Conservation (phyloP, 2,329 filamentous ascomycete species). For the Hymenotorrendiella dingleyae region DNA sequence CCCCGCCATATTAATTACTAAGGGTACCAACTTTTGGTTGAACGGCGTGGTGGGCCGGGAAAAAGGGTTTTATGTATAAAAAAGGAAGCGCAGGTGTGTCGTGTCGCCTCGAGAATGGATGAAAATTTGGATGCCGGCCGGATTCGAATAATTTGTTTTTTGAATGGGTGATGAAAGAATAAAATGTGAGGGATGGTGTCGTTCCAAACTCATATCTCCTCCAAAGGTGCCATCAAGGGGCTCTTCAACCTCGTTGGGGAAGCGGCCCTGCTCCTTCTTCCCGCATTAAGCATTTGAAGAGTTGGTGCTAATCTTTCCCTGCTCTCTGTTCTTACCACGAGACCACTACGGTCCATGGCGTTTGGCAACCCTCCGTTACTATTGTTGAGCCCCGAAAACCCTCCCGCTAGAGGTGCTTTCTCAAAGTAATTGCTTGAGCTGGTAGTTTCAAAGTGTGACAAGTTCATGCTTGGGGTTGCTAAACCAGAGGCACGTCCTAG, state of each 20-base stretch:
- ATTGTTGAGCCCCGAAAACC: slow-evolving; percentile 17
- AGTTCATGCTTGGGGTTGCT: slow-evolving; percentile 57
- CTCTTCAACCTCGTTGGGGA: slow-evolving; percentile 50
- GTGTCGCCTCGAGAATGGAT: too few species aligned
- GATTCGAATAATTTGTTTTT: too few species aligned
- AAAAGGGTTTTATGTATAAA: too few species aligned
- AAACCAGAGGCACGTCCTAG: slow-evolving; percentile 59
- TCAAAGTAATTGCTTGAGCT: slow-evolving; percentile 24
- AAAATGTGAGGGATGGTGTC: too few species aligned
- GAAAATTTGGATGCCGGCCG: too few species aligned
- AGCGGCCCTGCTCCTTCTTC: slow-evolving; percentile 40
- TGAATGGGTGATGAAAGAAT: too few species aligned
- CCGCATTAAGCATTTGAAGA: slow-evolving; percentile 48
- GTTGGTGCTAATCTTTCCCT: slow-evolving; percentile 65
- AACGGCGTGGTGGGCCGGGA: too few species aligned
- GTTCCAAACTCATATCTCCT: slow-evolving; percentile 30
- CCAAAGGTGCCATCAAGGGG: slow-evolving; percentile 45
- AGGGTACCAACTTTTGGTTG: too few species aligned
- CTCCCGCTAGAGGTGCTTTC: slow-evolving; percentile 2
- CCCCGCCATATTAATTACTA: too few species aligned
- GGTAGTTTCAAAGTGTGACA: slow-evolving; percentile 42
- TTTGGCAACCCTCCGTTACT: slow-evolving; percentile 18
- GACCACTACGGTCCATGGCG: slow-evolving; percentile 60
- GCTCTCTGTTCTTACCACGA: slow-evolving; percentile 80
- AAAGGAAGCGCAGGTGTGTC: too few species aligned